A percentile compares a stretch with the other conserved stretches of the same genome.
These are phyloP conservation scores for Termitomyces sp. DNA, from an alignment of 768 basidiomycete species.

Conservation along the genomic window DNA sequence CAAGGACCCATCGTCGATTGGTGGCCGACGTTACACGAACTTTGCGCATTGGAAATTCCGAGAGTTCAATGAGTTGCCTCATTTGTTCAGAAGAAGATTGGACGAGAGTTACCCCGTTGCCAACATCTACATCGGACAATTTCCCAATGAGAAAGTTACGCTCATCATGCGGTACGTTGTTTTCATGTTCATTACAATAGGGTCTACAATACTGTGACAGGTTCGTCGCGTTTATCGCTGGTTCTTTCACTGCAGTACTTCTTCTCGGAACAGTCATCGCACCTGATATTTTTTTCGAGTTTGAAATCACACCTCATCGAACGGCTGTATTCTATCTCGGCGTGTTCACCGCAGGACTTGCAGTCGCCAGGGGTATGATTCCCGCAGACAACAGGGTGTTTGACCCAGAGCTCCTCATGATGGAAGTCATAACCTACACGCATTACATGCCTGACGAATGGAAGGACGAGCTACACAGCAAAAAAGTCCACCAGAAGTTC, in stretches of 20 bases:
- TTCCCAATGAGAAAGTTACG: conserved; percentile 91
- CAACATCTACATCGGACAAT: conserved; percentile 95
- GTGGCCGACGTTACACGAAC: conserved; percentile 87
- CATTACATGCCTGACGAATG: conserved; percentile 96
- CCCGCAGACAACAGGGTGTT: conserved; percentile 92
- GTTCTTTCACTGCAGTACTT: conserved; percentile 95
- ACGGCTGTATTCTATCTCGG: conserved; percentile 93
- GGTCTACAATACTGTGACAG: conserved; percentile 30
- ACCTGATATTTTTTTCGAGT: conserved; percentile 88
- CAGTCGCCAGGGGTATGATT: conserved; percentile 91
- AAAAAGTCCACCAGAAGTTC: conserved; percentile 88
- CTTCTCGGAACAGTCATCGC: conserved; percentile 89
- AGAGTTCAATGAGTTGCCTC: conserved; percentile 97
- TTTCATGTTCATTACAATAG: neutral
- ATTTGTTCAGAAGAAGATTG: conserved; percentile 82
- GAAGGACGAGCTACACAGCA: conserved; percentile 85
- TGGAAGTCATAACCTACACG: conserved; percentile 87
- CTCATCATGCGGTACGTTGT: conserved; percentile 79
- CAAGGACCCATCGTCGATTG: conserved; percentile 95
- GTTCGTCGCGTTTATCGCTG: conserved; percentile 93
- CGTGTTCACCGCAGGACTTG: conserved; percentile 83
- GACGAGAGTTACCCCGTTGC: conserved; percentile 87
- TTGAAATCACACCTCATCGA: conserved; percentile 91
- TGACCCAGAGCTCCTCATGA: conserved; percentile 91
- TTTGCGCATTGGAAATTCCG: conserved; percentile 98